Percentiles rank a stretch among this genome's conserved stretches.
Evolutionary conservation across 495 filamentous ascomycete species (phyloP).

Genomic region (Collariella sp.): DNA sequence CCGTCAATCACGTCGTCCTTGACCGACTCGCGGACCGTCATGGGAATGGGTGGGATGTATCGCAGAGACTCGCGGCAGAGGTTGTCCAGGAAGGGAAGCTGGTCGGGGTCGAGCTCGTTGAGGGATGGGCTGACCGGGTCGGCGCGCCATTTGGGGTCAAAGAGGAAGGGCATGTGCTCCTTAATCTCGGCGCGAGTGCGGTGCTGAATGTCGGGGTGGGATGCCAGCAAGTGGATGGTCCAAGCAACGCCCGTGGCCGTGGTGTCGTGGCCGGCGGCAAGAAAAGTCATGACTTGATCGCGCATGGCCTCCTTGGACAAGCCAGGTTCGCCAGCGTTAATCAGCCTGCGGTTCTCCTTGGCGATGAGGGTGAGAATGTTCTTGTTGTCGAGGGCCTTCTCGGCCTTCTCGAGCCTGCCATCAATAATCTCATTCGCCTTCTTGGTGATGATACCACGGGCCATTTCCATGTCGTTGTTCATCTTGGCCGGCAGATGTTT

Average conservation of each 20-base stretch:
- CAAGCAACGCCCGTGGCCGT: slow-evolving; percentile 32
- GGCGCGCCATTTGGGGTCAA: slow-evolving; percentile 12
- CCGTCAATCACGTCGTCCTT: slow-evolving; percentile 21
- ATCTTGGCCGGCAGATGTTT: slow-evolving; percentile 38
- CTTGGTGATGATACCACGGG: slow-evolving; percentile 32
- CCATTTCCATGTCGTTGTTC: slow-evolving; percentile 37
- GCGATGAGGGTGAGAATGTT: slow-evolving; percentile 40
- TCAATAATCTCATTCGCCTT: slow-evolving; percentile 18
- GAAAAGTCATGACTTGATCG: slow-evolving; percentile 42
- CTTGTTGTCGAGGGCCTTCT: slow-evolving; percentile 27
- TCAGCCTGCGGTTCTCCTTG: slow-evolving; percentile 21
- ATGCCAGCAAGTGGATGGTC: slow-evolving; percentile 29
- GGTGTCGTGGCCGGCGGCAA: slow-evolving; percentile 35
- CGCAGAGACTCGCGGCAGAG: slow-evolving; percentile 44
- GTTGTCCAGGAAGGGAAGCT: slow-evolving; percentile 34
- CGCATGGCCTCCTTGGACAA: slow-evolving; percentile 39
- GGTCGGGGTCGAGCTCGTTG: slow-evolving; percentile 22
- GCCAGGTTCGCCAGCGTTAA: slow-evolving; percentile 14
- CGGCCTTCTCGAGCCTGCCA: slow-evolving; percentile 10
- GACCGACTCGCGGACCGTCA: slow-evolving; percentile 32
- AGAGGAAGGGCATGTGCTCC: slow-evolving; percentile 36
- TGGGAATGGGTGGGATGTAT: slow-evolving; percentile 40
- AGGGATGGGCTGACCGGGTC: slow-evolving; percentile 16
- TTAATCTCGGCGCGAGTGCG: slow-evolving; percentile 30
- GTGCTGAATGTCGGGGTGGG: slow-evolving; percentile 27